Evolutionary conservation across 2,329 filamentous ascomycete species (phyloP).

Genomic region (Neophaeococcomyces mojaviensis): DNA sequence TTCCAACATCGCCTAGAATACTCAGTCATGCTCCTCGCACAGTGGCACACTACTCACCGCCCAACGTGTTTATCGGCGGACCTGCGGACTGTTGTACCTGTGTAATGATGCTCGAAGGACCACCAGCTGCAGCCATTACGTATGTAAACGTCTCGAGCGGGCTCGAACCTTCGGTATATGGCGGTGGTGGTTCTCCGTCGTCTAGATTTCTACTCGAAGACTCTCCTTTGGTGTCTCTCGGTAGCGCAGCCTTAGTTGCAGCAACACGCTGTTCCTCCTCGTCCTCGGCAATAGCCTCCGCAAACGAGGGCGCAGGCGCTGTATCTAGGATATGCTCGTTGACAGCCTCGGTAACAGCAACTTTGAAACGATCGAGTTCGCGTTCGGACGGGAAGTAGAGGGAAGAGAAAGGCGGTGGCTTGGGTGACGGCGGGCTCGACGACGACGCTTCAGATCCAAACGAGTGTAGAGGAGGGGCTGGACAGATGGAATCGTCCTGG

Average conservation of each 20-base stretch:
- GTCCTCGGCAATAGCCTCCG: conserved; percentile 40
- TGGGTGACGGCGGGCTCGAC: conserved; percentile 45
- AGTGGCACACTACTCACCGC: conserved; percentile 51
- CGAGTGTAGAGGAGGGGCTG: conserved; percentile 32
- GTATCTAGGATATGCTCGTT: conserved; percentile 43
- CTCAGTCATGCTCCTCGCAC: neutral
- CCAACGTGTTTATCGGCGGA: conserved; percentile 79
- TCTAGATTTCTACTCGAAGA: conserved; percentile 63
- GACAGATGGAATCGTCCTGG: conserved; percentile 34
- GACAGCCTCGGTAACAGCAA: conserved; percentile 40
- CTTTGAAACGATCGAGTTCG: conserved; percentile 33
- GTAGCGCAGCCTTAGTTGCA: conserved; percentile 78
- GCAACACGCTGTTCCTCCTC: conserved; percentile 44
- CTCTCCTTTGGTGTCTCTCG: conserved; percentile 71
- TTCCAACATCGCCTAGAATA: conserved; percentile 19
- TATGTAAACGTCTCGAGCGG: conserved; percentile 89
- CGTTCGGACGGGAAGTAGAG: conserved; percentile 48
- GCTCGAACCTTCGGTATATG: conserved; percentile 90
- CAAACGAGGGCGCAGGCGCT: conserved; percentile 44
- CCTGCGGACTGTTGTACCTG: conserved; percentile 89
- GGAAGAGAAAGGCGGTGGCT: conserved; percentile 57
- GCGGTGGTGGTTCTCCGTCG: conserved; percentile 88
- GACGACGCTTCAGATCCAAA: conserved; percentile 36
- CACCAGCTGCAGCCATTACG: conserved; percentile 96
- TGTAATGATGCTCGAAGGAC: conserved; percentile 96